Evolutionary conservation across 2,329 filamentous ascomycete species (phyloP).

Genomic region (Aspergillus pseudonomiae): DNA sequence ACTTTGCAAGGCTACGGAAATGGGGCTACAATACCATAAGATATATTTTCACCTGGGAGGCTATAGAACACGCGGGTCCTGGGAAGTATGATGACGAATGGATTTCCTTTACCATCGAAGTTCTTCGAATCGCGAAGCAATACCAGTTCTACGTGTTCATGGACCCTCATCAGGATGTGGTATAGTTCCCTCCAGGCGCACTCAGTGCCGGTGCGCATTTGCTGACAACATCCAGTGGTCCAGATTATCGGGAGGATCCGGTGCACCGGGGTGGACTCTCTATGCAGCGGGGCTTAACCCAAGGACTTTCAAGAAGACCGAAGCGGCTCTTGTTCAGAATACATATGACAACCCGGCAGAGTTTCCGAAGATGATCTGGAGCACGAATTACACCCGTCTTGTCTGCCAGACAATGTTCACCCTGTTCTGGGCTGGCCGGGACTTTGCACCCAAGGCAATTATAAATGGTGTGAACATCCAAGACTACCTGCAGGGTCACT

Average conservation of each 20-base stretch:
- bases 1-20: conserved; percentile 82
- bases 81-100: conserved; percentile 92
- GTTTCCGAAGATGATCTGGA: conserved; percentile 99
- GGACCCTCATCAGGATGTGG: conserved; percentile 98
- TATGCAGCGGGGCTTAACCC: conserved; percentile 94
- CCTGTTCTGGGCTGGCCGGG: conserved; percentile 84
- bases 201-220: conserved; percentile 11
- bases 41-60: conserved; percentile 98
- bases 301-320: conserved; percentile 77
- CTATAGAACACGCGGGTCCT: conserved; percentile 90
- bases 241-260: conserved; percentile 88
- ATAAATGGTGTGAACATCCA: conserved; percentile 96
- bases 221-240: conserved; percentile 70
- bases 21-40: conserved; percentile 96
- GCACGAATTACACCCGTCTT: conserved; percentile 90
- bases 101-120: conserved; percentile 85
- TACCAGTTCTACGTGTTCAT: conserved; percentile 98
- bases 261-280: conserved; percentile 95
- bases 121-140: conserved; percentile 79
- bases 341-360: conserved; percentile 81
- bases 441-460: conserved; percentile 94
- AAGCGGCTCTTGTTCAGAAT: conserved; percentile 93
- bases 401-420: conserved; percentile 91
- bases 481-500: conserved; percentile 89
- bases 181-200: conserved; percentile 49